Percentiles rank a stretch among this genome's conserved stretches.
Evolutionary conservation across 345 rosid genomes (phyloP).

Genomic region (Salix dunnii): DNA sequence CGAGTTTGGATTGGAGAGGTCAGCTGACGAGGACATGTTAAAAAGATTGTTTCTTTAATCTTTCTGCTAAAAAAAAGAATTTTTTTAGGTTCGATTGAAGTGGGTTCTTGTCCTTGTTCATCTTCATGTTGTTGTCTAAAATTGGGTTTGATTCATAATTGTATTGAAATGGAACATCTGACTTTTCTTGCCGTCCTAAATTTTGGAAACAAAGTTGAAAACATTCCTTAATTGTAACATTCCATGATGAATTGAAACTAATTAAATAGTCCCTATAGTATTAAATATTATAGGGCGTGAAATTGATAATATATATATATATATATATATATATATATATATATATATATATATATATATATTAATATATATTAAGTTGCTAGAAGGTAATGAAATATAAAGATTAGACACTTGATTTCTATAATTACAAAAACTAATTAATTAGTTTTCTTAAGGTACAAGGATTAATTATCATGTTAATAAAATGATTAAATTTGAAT

Average conservation of each 20-base stretch:
- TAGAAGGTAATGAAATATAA: too few species aligned
- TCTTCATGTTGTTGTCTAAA: not conserved
- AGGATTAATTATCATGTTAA: too few species aligned
- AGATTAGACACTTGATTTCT: not conserved
- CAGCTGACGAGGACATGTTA: not conserved
- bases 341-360: too few species aligned
- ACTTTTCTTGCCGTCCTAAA: not conserved
- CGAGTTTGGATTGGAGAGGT: not conserved
- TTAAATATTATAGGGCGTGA: too few species aligned
- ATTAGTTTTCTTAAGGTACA: not conserved
- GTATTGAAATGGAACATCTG: too few species aligned
- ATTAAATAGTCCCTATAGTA: not conserved
- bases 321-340: too few species aligned
- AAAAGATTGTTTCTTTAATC: not conserved
- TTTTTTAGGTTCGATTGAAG: not conserved
- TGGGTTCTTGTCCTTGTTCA: not conserved
- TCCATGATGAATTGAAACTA: not conserved
- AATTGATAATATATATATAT: too few species aligned
- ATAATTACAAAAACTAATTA: not conserved
- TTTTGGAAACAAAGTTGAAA: not conserved
- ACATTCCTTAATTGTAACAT: too few species aligned
- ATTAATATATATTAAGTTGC: too few species aligned
- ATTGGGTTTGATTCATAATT: not conserved
- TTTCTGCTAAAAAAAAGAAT: not conserved
- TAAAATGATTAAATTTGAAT: too few species aligned